Conservation (phyloP, 768 basidiomycete genomes). For the Mycena pura region DNA sequence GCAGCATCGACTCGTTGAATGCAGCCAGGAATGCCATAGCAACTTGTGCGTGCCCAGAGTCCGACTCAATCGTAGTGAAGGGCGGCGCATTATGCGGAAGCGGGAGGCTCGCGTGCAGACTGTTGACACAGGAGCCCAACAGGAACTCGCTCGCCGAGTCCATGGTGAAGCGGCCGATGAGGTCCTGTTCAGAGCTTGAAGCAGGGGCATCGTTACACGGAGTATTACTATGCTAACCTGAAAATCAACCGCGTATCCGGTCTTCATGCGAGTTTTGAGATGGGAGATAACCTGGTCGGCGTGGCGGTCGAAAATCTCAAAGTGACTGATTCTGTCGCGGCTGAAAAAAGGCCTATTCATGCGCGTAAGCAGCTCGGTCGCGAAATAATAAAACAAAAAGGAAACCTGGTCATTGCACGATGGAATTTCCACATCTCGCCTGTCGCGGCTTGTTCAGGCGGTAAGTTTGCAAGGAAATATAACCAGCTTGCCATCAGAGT, state of each 20-base stretch:
- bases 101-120: conserved; percentile 56
- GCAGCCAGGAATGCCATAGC: conserved; percentile 56
- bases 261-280: conserved; percentile 54
- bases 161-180: conserved; percentile 67
- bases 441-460: conserved; percentile 11
- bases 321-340: conserved; percentile 64
- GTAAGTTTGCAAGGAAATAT: too few relatives aligned
- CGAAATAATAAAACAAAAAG: neutral
- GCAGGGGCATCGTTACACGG: neutral
- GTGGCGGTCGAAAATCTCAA: conserved; percentile 65
- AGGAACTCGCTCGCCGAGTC: conserved; percentile 73
- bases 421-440: conserved; percentile 57
- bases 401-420: neutral
- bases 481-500: conserved; percentile 60
- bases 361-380: neutral
- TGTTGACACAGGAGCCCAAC: conserved; percentile 64
- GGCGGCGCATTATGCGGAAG: conserved; percentile 55
- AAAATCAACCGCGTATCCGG: conserved; percentile 64
- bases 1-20: conserved; percentile 54
- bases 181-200: conserved; percentile 44
- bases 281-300: conserved; percentile 49
- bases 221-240: conserved; percentile 53
- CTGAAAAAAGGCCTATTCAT: conserved; percentile 71
- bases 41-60: conserved; percentile 32
- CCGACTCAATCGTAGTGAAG: conserved; percentile 30